phyloP scores from a whole-genome alignment of 768 basidiomycete genomes.

The Paxillus ammoniavirescens region DNA sequence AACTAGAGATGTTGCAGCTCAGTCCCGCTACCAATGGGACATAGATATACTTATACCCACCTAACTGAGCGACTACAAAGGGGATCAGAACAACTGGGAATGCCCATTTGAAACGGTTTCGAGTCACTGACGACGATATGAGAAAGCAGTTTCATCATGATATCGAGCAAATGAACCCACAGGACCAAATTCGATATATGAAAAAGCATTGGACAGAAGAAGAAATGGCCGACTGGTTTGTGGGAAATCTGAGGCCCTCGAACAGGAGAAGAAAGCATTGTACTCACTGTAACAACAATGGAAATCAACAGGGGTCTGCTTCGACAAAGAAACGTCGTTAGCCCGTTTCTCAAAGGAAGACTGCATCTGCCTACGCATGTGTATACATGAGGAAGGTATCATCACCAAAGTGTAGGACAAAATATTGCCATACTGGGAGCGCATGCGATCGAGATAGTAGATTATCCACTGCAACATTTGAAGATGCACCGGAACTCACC shows the following conservation, averaged over 20 bases:
- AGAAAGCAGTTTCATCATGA: not conserved
- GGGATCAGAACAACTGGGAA: slow-evolving; percentile 16
- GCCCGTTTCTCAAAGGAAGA: not conserved
- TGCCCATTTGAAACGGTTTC: slow-evolving; percentile 15
- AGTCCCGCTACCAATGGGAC: not conserved
- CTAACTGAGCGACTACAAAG: slow-evolving; percentile 18
- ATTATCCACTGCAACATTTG: not conserved
- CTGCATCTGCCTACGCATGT: slow-evolving; percentile 19
- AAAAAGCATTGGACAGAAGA: slow-evolving; percentile 23
- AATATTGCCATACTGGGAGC: slow-evolving; percentile 20
- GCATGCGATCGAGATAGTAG: not conserved
- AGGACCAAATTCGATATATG: slow-evolving; percentile 24
- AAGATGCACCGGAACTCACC: slow-evolving; percentile 7
- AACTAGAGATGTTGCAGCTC: slow-evolving; percentile 4
- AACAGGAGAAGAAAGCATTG: not conserved
- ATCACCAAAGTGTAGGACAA: slow-evolving; percentile 23
- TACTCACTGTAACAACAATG: slow-evolving; percentile 21
- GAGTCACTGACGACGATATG: slow-evolving; percentile 7
- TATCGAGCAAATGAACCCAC: slow-evolving; percentile 12
- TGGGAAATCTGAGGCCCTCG: slow-evolving; percentile 8
- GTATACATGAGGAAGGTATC: slow-evolving; percentile 5
- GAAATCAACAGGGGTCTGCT: slow-evolving; percentile 20
- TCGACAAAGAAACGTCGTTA: slow-evolving; percentile 1
- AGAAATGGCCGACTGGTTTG: slow-evolving; percentile 18
- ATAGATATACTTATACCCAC: not conserved